A percentile compares a stretch with the other conserved stretches of the same genome.
Evolutionary conservation across 2,329 filamentous ascomycete genomes (phyloP).

Genomic region (Fusarium sp.): DNA sequence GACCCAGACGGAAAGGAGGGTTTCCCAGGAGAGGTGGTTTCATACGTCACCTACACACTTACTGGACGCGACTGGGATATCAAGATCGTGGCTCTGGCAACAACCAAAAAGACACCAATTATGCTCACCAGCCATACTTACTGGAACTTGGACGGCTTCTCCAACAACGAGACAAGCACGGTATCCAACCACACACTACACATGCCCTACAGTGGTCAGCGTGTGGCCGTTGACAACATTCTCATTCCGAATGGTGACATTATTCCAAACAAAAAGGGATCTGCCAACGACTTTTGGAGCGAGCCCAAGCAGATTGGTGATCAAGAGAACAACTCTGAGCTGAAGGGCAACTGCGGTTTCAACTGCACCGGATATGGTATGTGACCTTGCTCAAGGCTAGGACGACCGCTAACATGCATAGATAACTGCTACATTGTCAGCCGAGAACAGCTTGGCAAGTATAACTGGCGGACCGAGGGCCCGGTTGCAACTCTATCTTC

Average conservation of each 20-base stretch:
- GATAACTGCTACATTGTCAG: slow-evolving; percentile 78
- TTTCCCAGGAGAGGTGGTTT: slow-evolving; percentile 81
- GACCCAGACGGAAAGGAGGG: slow-evolving; percentile 80
- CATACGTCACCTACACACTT: slow-evolving; percentile 79
- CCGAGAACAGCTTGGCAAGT: slow-evolving; percentile 65
- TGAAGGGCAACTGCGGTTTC: slow-evolving; percentile 80
- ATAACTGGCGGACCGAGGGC: slow-evolving; percentile 70
- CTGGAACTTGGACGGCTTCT: slow-evolving; percentile 86
- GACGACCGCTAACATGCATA: slow-evolving; percentile 37
- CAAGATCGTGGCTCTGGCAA: slow-evolving; percentile 76
- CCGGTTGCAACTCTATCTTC: slow-evolving; percentile 76
- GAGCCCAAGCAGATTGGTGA: slow-evolving; percentile 81
- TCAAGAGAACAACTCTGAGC: slow-evolving; percentile 70
- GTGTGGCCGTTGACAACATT: slow-evolving; percentile 75
- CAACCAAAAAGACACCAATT: slow-evolving; percentile 82
- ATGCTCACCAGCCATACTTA: slow-evolving; percentile 82
- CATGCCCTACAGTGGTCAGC: slow-evolving; percentile 77
- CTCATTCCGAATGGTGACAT: slow-evolving; percentile 82
- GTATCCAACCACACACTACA: slow-evolving; percentile 78
- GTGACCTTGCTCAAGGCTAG: slow-evolving; percentile 12
- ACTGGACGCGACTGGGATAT: slow-evolving; percentile 75
- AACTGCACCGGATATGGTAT: slow-evolving; percentile 87
- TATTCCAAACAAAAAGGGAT: slow-evolving; percentile 71
- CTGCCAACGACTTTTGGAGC: slow-evolving; percentile 86
- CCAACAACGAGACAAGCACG: slow-evolving; percentile 74